Conservation (phyloP, 2,329 filamentous ascomycete genomes). For the Cytospora paraplurivora region DNA sequence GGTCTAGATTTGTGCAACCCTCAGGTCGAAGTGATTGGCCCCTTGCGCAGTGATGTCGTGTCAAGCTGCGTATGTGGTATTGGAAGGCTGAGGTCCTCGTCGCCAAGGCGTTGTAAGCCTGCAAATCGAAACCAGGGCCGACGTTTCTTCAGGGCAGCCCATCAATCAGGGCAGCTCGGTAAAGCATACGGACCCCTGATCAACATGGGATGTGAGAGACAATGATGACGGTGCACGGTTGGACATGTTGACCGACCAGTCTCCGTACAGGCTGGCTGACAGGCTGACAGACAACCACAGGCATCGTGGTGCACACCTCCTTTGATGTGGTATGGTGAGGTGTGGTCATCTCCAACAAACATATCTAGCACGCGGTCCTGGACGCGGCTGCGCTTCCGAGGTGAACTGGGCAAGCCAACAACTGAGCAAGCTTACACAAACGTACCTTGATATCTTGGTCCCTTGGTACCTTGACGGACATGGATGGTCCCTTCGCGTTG, state of each 20-base stretch:
- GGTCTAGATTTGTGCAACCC: not conserved
- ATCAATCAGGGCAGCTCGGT: not conserved
- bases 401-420: too few relatives aligned
- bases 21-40: not conserved
- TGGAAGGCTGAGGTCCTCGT: not conserved
- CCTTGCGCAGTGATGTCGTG: not conserved
- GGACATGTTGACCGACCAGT: not conserved
- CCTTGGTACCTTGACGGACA: too few relatives aligned
- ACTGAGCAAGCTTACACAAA: too few relatives aligned
- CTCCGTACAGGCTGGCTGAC: not conserved
- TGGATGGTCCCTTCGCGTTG: too few relatives aligned
- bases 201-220: conserved; percentile 18
- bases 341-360: not conserved
- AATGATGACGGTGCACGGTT: conserved; percentile 10
- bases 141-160: conserved; percentile 10
- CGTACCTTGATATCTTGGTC: too few relatives aligned
- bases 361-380: too few relatives aligned
- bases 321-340: not conserved
- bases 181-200: conserved; percentile 18
- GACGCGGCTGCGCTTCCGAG: too few relatives aligned
- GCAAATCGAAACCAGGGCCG: not conserved
- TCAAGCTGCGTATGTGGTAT: not conserved
- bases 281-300: too few relatives aligned
- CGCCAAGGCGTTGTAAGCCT: not conserved
- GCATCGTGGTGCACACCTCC: not conserved